phyloP scores from a whole-genome alignment of 768 basidiomycete genomes.

The Erythrobasidium yunnanense region DNA sequence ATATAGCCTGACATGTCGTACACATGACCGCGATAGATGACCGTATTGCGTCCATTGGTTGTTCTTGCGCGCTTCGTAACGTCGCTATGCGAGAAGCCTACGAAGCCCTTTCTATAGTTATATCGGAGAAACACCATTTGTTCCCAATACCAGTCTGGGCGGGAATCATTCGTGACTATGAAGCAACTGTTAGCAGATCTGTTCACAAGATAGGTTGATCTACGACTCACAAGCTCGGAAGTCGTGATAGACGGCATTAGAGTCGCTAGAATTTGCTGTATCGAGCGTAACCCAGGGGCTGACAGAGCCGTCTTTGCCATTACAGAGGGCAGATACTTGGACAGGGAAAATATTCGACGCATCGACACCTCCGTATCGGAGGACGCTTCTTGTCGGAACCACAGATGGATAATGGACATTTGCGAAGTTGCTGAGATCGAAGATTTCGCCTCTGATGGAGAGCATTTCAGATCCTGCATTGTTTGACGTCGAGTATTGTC shows the following conservation, averaged over 20 bases:
- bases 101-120: slow-evolving; percentile 72
- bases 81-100: slow-evolving; percentile 69
- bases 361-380: slow-evolving; percentile 53
- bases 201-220: neutral
- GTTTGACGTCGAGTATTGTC: slow-evolving; percentile 53
- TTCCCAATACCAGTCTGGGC: slow-evolving; percentile 75
- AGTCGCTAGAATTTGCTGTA: slow-evolving; percentile 56
- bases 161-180: slow-evolving; percentile 59
- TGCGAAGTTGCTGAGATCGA: slow-evolving; percentile 51
- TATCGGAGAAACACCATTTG: slow-evolving; percentile 79
- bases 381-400: slow-evolving; percentile 26
- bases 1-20: slow-evolving; percentile 82
- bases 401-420: slow-evolving; percentile 21
- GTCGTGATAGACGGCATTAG: slow-evolving; percentile 67
- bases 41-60: slow-evolving; percentile 50
- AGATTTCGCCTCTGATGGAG: slow-evolving; percentile 83
- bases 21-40: slow-evolving; percentile 72
- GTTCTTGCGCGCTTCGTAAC: slow-evolving; percentile 57
- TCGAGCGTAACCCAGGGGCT: slow-evolving; percentile 72
- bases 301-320: slow-evolving; percentile 67
- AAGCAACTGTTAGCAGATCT: neutral
- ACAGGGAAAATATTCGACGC: slow-evolving; percentile 81
- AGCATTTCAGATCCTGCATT: slow-evolving; percentile 67
- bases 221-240: slow-evolving; percentile 58
- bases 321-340: slow-evolving; percentile 88